phyloP scores from a whole-genome alignment of 352 stramenopile species.

The Pythium rishiriense region DNA sequence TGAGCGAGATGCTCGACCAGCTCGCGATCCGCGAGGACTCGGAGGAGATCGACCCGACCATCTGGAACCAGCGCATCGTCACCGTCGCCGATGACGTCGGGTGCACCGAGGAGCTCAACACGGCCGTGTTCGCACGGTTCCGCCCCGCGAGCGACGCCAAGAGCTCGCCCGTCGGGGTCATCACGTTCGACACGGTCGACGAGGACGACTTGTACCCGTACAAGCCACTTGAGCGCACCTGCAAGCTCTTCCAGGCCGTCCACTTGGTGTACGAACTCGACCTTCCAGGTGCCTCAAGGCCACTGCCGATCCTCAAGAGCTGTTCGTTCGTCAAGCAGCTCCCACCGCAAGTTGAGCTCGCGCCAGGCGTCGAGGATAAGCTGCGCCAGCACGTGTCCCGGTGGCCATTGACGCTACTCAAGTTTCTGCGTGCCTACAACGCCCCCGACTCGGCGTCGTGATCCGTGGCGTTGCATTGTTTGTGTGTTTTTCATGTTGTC shows the following conservation, averaged over 20 bases:
- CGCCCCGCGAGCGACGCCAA: slow-evolving; percentile 22
- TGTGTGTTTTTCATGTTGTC: background rate
- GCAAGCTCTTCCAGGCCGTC: slow-evolving; percentile 16
- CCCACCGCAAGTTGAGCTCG: slow-evolving; percentile 13
- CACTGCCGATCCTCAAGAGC: slow-evolving; percentile 9
- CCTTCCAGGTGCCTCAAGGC: background rate
- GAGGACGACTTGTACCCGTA: slow-evolving; percentile 57
- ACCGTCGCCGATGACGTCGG: slow-evolving; percentile 30
- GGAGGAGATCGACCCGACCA: slow-evolving; percentile 32
- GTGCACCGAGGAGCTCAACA: slow-evolving; percentile 27
- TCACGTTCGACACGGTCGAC: slow-evolving; percentile 43
- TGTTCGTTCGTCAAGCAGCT: slow-evolving; percentile 20
- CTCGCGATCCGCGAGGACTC: slow-evolving; percentile 53
- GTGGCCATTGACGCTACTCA: slow-evolving; percentile 22
- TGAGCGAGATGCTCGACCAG: slow-evolving; percentile 51
- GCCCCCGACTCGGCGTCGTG: background rate
- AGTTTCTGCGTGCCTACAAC: slow-evolving; percentile 14
- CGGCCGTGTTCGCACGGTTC: slow-evolving; percentile 35
- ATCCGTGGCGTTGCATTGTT: background rate
- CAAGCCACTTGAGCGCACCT: slow-evolving; percentile 24
- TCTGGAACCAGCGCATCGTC: slow-evolving; percentile 49
- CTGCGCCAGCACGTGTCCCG: slow-evolving; percentile 20
- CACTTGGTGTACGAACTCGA: slow-evolving; percentile 14
- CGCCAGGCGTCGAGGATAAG: slow-evolving; percentile 10
- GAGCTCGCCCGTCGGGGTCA: slow-evolving; percentile 32